Evolutionary conservation across 2,329 filamentous ascomycete species (phyloP), one percentile per base, ranked within the genome.

Genomic region (Monosporascus sp.): DNA sequence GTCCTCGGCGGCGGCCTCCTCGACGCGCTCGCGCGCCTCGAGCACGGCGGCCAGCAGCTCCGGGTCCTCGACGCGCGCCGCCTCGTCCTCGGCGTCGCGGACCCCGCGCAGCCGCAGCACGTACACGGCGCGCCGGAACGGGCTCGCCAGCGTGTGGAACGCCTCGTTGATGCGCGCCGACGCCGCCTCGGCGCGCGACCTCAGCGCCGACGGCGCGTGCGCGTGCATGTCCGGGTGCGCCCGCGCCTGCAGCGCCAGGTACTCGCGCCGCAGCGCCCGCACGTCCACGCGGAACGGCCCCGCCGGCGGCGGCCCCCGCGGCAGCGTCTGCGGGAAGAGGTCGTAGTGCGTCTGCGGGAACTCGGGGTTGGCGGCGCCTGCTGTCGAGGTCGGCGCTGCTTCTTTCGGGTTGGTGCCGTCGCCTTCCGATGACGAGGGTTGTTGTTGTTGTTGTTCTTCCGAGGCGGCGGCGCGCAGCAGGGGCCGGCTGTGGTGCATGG

Each of bases 101-200:
- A 92, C 80, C 0, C 86, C 90, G 41, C 86, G 80, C 55, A 87
- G 74, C 4, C 74, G 71, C 0, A 97, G 80, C 6, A 97, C 74
- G 68, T 97, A 96, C 69, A 97, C 91, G n/a, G 93, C 92, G 24
- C 94, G 84, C 48, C 82, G 71, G 14, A 99, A 76, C 17, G 94
- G 92, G 61, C 87, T 83, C 49, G 82, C 76, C 1, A 99, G 81
- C 3, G 92, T 96, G 65, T 84, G 87, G 78, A 95, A 97, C 1
- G 94, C 94, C 60, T 91, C 87, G 77, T 97, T 97, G 70, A 97
- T 92, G 26, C 83, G 80, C 7, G 90, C 82, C 9, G 88, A 94
- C n/a, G 86, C 76, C 0, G 85, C 88, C 70, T 95, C 89, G 20
- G 91, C 91, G 48, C 80, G 65, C 62, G 73, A 62, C 73, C 86